phyloP scores from a whole-genome alignment of 768 basidiomycete species.

The Auriscalpium vulgare region DNA sequence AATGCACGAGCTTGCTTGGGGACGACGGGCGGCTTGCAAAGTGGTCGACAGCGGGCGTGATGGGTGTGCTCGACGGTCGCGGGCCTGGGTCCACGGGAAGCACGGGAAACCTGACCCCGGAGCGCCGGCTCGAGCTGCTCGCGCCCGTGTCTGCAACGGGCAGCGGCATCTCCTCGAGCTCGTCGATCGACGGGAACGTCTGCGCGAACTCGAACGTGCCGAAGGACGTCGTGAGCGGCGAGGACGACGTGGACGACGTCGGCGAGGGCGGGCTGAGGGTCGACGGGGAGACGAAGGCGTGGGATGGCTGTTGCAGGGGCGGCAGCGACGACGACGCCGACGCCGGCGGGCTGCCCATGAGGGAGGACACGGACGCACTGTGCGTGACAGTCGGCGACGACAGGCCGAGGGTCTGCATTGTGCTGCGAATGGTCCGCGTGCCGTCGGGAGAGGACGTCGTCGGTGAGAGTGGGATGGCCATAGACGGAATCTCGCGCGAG shows the following conservation, averaged over 20 bases:
- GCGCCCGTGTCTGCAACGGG: conserved; percentile 41
- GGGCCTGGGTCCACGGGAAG: conserved; percentile 39
- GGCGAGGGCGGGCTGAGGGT: conserved; percentile 74
- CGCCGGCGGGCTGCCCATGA: conserved; percentile 15
- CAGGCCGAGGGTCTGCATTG: conserved; percentile 11
- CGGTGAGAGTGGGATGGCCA: conserved; percentile 26
- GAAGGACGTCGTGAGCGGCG: conserved; percentile 35
- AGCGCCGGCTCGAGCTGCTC: conserved; percentile 20
- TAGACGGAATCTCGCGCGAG: conserved; percentile 43
- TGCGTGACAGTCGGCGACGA: conserved; percentile 17
- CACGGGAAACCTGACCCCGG: conserved; percentile 29
- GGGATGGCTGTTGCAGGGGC: conserved; percentile 21
- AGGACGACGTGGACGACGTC: conserved; percentile 59
- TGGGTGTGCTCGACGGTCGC: conserved; percentile 65
- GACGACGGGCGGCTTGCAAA: conserved; percentile 61
- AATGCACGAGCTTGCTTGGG: conserved; percentile 16
- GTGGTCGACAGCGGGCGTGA: conserved; percentile 46
- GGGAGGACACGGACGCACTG: conserved; percentile 19
- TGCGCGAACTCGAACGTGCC: conserved; percentile 52
- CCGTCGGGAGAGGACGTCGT: conserved; percentile 21
- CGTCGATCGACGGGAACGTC: conserved; percentile 72
- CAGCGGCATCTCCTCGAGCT: conserved; percentile 53
- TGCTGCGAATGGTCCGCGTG: conserved; percentile 14
- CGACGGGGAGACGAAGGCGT: conserved; percentile 61
- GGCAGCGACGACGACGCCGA: conserved; percentile 15